These are phyloP conservation scores for Oligophagozyma castellii DNA, from an alignment of 1,139 yeast species.

Conservation along the genomic window DNA sequence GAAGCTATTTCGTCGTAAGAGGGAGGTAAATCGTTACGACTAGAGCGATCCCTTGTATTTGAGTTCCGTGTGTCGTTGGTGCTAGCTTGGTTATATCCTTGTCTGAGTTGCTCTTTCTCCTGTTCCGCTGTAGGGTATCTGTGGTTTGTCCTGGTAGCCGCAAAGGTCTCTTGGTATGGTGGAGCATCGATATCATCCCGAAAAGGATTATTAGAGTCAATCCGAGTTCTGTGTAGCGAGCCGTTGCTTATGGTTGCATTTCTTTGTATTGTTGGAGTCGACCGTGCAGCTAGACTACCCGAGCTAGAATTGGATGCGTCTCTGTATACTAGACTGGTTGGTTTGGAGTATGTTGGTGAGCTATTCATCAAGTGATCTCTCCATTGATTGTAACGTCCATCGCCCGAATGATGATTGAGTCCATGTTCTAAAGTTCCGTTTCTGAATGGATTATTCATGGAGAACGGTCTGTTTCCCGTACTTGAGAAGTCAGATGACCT, in stretches of 20 bases:
- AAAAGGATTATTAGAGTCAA: constrained; percentile 20
- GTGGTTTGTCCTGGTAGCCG: constrained; percentile 6
- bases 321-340: no score
- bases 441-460: constrained; percentile 50
- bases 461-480: constrained; percentile 30
- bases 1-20: constrained; percentile 55
- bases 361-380: constrained; percentile 32
- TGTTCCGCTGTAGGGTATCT: constrained; percentile 23
- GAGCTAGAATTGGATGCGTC: no score
- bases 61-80: constrained; percentile 3
- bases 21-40: constrained; percentile 30
- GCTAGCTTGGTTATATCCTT: constrained; percentile 14
- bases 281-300: no score
- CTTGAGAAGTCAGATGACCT: no score
- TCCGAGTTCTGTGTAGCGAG: no score
- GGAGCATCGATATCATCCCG: constrained; percentile 13
- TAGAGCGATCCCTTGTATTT: constrained; percentile 1
- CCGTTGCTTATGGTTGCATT: no score
- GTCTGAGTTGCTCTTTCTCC: constrained; percentile 23
- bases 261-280: no score
- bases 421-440: constrained; percentile 18
- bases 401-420: constrained; percentile 11
- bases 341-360: constrained; percentile 3
- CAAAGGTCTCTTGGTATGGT: constrained; percentile 1
- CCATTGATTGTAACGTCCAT: constrained; percentile 28